These are phyloP conservation scores for Pleurostoma richardsiae DNA, from an alignment of 2,329 filamentous ascomycete genomes.

Conservation along the genomic window DNA sequence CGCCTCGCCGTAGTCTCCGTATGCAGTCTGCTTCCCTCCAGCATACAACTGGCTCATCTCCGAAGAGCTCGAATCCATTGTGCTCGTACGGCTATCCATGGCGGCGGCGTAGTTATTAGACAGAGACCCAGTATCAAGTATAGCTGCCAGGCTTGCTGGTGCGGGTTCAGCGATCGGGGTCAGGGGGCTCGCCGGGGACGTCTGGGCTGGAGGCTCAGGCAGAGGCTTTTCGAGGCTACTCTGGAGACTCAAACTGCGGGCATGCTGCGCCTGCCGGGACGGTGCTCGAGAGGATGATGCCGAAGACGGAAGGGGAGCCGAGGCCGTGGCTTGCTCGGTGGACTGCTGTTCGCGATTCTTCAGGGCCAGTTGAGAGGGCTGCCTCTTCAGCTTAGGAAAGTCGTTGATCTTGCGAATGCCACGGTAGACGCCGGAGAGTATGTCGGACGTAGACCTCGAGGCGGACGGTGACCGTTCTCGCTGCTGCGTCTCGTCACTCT, in stretches of 20 bases:
- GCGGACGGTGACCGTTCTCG: constrained; percentile 25
- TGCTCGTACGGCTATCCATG: constrained; percentile 36
- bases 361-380: constrained; percentile 35
- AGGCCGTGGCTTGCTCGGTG: constrained; percentile 16
- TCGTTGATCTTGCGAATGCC: constrained; percentile 45
- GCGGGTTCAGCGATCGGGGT: constrained; percentile 20
- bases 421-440: constrained; percentile 47
- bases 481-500: constrained; percentile 14
- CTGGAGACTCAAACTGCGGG: constrained; percentile 47
- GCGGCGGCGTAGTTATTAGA: constrained; percentile 6
- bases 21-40: constrained; percentile 17
- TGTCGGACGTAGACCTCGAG: constrained; percentile 37
- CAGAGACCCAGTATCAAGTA: constrained; percentile 20
- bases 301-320: constrained; percentile 16
- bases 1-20: constrained; percentile 24
- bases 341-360: constrained; percentile 21
- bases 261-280: constrained; percentile 36
- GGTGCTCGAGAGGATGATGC: constrained; percentile 12
- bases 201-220: constrained; percentile 41
- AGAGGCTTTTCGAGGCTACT: constrained; percentile 54
- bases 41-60: constrained; percentile 29
- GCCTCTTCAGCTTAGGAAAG: constrained; percentile 34
- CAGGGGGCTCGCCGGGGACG: constrained; percentile 25
- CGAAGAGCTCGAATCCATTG: constrained; percentile 41
- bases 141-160: constrained; percentile 23